Percentiles rank a stretch among this genome's conserved stretches.
Conservation (phyloP, 129 eudicot genomes). For the Tanacetum coccineum region DNA sequence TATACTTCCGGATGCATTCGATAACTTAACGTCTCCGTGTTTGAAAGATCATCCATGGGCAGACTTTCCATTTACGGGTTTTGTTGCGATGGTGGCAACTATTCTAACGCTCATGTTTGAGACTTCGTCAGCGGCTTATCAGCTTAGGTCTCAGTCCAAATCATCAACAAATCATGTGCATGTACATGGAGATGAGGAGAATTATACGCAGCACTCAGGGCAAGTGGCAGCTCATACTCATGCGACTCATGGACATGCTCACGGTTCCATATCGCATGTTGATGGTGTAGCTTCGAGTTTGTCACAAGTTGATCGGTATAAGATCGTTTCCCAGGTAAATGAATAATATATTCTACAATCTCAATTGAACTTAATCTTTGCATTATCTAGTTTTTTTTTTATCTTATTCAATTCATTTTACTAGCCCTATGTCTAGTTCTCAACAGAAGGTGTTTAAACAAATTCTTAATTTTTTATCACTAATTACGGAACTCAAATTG, state of each 20-base stretch:
- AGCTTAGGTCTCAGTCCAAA: conserved; percentile 8
- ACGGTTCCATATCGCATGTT: conserved; percentile 24
- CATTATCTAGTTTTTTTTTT: background rate
- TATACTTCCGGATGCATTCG: conserved; percentile 38
- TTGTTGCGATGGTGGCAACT: conserved; percentile 17
- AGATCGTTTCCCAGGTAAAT: conserved; percentile 35
- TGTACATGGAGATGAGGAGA: conserved; percentile 21
- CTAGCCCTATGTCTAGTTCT: too few relatives aligned
- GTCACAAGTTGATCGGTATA: conserved; percentile 22
- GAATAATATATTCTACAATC: background rate
- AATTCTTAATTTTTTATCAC: too few relatives aligned
- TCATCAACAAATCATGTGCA: background rate
- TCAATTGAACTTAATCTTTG: background rate
- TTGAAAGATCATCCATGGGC: conserved; percentile 26
- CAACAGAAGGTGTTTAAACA: too few relatives aligned
- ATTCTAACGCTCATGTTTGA: background rate
- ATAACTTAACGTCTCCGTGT: conserved; percentile 20
- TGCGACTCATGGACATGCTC: conserved; percentile 44
- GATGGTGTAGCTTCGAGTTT: background rate
- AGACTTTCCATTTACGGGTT: conserved; percentile 29
- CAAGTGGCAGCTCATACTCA: conserved; percentile 7
- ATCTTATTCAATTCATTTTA: too few relatives aligned
- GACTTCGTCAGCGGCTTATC: conserved; percentile 4
- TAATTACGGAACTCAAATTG: too few relatives aligned
- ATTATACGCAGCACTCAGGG: background rate